Evolutionary conservation across 192 early-diverging fungal species (phyloP).

Genomic region (Mortierella claussenii): DNA sequence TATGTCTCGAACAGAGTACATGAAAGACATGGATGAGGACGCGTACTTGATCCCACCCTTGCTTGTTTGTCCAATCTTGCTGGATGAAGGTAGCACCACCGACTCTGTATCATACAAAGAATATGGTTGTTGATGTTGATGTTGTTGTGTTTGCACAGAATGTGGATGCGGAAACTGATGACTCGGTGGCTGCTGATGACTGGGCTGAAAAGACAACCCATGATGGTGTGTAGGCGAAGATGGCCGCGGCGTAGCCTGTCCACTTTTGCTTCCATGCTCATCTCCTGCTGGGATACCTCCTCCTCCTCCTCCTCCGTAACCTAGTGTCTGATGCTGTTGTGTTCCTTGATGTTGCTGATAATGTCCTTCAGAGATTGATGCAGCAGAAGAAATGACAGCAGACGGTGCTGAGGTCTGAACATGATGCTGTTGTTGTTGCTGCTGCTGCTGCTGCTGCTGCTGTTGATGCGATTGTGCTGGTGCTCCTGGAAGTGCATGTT

Average conservation of each 20-base stretch:
- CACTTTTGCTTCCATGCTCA: conserved; percentile 14
- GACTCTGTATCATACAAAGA: too few relatives aligned
- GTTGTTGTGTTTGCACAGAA: conserved; percentile 6
- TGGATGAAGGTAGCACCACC: conserved; percentile 27
- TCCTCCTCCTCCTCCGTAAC: neutral
- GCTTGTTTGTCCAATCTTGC: conserved; percentile 42
- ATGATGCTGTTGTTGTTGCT: neutral
- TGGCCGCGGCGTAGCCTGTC: conserved; percentile 24
- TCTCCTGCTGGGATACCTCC: too few relatives aligned
- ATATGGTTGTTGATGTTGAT: neutral
- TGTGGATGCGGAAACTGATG: too few relatives aligned
- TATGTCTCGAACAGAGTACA: too few relatives aligned
- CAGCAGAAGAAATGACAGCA: too few relatives aligned
- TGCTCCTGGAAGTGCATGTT: conserved; percentile 22
- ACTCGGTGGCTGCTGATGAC: conserved; percentile 8
- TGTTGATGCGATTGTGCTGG: neutral
- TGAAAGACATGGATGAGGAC: too few relatives aligned
- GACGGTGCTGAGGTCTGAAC: too few relatives aligned
- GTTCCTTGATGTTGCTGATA: neutral
- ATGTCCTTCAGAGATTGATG: too few relatives aligned
- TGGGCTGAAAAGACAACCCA: neutral
- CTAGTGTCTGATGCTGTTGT: neutral
- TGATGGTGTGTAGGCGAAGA: conserved; percentile 21
- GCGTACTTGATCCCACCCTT: conserved; percentile 51
- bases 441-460: neutral